These are phyloP conservation scores for Metarhizium album DNA, from an alignment of 2,329 filamentous ascomycete species.

Conservation along the genomic window DNA sequence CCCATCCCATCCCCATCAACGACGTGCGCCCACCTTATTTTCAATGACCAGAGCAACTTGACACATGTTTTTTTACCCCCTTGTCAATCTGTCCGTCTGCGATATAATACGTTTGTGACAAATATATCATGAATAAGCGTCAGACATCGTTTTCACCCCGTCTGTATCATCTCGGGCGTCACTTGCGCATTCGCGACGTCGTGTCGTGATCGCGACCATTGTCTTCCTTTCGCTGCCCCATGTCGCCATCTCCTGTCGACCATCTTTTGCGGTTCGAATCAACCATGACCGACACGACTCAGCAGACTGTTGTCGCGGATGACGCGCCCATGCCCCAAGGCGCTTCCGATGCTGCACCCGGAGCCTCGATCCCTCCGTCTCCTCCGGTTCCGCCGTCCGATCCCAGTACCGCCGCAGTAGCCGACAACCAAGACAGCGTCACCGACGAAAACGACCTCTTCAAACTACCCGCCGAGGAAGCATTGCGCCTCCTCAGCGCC, in stretches of 20 bases:
- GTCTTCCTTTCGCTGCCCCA: neutral
- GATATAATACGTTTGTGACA: neutral
- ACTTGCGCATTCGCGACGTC: neutral
- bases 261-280: neutral
- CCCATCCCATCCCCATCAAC: constrained; percentile 3
- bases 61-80: neutral
- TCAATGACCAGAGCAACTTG: neutral
- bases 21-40: neutral
- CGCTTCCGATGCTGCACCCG: constrained; percentile 5
- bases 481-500: constrained; percentile 68
- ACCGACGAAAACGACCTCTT: constrained; percentile 53
- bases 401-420: constrained; percentile 18
- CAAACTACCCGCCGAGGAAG: constrained; percentile 59
- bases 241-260: neutral
- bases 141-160: neutral
- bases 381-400: constrained; percentile 32
- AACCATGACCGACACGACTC: constrained; percentile 2
- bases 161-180: constrained; percentile 2
- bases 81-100: neutral
- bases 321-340: neutral
- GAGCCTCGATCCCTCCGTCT: constrained; percentile 19
- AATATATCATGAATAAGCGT: constrained; percentile 7
- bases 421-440: constrained; percentile 14
- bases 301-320: neutral
- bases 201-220: constrained; percentile 2